These are phyloP conservation scores for Canavalia gladiata DNA, from an alignment of 306 rosid genomes.

Conservation along the genomic window DNA sequence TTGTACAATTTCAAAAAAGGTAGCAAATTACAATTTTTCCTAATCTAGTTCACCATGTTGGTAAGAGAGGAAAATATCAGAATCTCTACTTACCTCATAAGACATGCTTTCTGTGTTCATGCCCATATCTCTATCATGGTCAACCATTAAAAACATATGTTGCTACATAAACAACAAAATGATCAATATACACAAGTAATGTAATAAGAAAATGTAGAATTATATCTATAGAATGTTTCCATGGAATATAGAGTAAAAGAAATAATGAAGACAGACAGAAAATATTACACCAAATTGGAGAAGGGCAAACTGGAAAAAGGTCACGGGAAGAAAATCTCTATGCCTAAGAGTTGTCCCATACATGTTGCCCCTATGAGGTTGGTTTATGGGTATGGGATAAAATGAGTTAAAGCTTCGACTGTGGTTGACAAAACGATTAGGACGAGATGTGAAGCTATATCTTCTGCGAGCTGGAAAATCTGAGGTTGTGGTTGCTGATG, in stretches of 20 bases:
- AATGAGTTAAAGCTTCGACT: conserved; percentile 57
- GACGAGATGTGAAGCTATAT: conserved; percentile 57
- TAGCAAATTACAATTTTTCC: not conserved
- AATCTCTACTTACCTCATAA: conserved; percentile 65
- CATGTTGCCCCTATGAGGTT: conserved; percentile 65
- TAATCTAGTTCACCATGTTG: not conserved
- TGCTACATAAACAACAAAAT: conserved; percentile 55
- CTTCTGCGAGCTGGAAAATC: conserved; percentile 41
- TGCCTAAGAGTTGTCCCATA: conserved; percentile 67
- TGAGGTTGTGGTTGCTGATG: conserved; percentile 38
- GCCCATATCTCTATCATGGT: conserved; percentile 82
- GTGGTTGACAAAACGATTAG: conserved; percentile 53
- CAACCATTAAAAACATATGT: conserved; percentile 64
- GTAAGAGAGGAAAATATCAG: not conserved
- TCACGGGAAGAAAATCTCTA: conserved; percentile 66
- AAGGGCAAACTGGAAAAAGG: conserved; percentile 41
- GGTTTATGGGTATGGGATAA: conserved; percentile 61
- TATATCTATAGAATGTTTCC: not conserved
- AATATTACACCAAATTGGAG: conserved; percentile 79
- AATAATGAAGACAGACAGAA: not conserved
- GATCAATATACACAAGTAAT: not conserved
- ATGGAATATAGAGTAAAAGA: not conserved
- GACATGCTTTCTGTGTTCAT: conserved; percentile 89
- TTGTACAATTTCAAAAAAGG: conserved; percentile 39
- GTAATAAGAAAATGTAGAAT: not conserved